A percentile compares a stretch with the other conserved stretches of the same genome.
Evolutionary conservation across 2,329 filamentous ascomycete genomes (phyloP).

Genomic region (Aspergillus persii): DNA sequence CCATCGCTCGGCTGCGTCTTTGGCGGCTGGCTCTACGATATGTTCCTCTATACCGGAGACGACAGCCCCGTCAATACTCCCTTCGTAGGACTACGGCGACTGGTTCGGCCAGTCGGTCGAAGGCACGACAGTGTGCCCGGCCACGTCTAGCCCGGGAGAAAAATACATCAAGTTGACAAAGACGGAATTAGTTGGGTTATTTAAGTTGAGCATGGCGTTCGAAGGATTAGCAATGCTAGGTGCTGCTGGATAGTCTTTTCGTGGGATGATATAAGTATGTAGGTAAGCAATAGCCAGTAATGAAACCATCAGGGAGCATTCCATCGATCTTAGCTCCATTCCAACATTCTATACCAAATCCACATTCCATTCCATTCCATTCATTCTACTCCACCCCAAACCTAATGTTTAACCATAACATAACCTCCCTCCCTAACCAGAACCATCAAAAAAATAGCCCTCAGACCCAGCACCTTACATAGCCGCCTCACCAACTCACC

Average conservation of each 20-base stretch:
- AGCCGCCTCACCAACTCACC: too few relatives aligned
- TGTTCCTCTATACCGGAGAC: constrained; percentile 65
- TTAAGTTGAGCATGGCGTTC: background rate
- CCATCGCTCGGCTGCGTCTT: constrained; percentile 65
- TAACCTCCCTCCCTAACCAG: too few relatives aligned
- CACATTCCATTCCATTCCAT: too few relatives aligned
- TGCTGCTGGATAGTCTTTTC: background rate
- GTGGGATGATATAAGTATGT: too few relatives aligned
- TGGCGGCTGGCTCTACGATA: constrained; percentile 66
- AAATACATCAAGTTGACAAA: background rate
- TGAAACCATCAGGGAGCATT: too few relatives aligned
- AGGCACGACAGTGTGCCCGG: constrained; percentile 43
- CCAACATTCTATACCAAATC: too few relatives aligned
- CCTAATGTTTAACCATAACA: background rate
- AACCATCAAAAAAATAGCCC: too few relatives aligned
- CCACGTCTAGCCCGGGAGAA: constrained; percentile 1
- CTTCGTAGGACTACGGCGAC: constrained; percentile 59
- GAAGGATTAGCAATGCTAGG: background rate
- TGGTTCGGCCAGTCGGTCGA: constrained; percentile 55
- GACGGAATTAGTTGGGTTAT: background rate
- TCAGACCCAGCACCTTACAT: background rate
- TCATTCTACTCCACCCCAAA: too few relatives aligned
- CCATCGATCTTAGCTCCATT: too few relatives aligned
- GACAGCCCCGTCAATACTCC: constrained; percentile 69
- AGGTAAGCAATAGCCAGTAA: too few relatives aligned